Evolutionary conservation across 768 basidiomycete species (phyloP).

Genomic region (Leccinum disarticulatum): DNA sequence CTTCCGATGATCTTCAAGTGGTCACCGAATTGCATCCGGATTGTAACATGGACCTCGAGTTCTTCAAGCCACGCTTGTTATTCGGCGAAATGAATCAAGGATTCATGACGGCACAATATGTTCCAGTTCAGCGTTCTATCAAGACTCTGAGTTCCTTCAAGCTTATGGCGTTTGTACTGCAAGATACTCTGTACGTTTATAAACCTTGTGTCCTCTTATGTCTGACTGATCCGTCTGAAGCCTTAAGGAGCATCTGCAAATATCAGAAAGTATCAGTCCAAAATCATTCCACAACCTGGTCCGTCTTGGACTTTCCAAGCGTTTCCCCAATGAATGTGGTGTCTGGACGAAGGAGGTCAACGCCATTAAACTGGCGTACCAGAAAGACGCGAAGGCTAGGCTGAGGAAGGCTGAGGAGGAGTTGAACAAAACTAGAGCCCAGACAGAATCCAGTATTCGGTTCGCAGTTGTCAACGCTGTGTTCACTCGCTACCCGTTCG

Average conservation of each 20-base stretch:
- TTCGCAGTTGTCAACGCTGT: conserved; percentile 28
- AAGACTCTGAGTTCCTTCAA: conserved; percentile 7
- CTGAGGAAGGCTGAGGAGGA: conserved; percentile 14
- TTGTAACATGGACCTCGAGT: conserved; percentile 15
- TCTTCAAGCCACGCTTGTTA: conserved; percentile 34
- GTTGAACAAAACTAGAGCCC: conserved; percentile 8
- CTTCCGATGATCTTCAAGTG: conserved; percentile 16
- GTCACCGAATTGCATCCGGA: conserved; percentile 20
- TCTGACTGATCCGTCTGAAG: conserved; percentile 18
- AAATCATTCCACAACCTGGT: conserved; percentile 31
- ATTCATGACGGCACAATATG: conserved; percentile 35
- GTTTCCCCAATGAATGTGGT: conserved; percentile 25
- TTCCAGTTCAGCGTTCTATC: conserved; percentile 18
- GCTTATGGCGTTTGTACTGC: conserved; percentile 16
- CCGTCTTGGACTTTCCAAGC: conserved; percentile 31
- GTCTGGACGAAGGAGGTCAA: conserved; percentile 25
- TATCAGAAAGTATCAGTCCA: conserved; percentile 24
- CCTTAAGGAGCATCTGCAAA: conserved; percentile 24
- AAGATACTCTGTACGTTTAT: conserved; percentile 26
- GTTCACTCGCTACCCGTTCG: conserved; percentile 24
- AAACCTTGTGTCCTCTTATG: not conserved
- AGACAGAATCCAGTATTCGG: conserved; percentile 23
- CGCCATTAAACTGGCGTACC: not conserved
- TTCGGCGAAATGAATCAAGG: conserved; percentile 43
- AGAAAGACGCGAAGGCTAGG: conserved; percentile 4